Base-by-base conservation (phyloP, 345 rosid genomes). In the Brassica carinata region DNA sequence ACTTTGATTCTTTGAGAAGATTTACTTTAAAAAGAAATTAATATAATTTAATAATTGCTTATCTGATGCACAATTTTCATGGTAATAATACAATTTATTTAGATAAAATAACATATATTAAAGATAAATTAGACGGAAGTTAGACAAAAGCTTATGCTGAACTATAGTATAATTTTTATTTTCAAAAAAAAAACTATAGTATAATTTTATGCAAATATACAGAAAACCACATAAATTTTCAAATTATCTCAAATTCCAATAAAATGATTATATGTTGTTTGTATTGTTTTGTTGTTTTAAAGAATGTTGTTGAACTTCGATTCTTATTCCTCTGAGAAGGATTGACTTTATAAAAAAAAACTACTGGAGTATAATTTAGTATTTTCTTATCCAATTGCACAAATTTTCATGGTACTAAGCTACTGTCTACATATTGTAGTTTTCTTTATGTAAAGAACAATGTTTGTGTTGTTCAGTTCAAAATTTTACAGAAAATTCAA, bases 241-340 rank as follows among this genome's bases (percentile, higher is more conserved):
- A 77, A 77, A 77, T 64, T 0, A 64, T 64, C 29, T 40, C 82
- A 66, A 72, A 66, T 79, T 66, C 73, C 77, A 59, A 72, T 15
- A 38, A 34, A 27, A 2, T 38, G 17, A 29, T 18, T 48, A 48
- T 26, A 13, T 61, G 19, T 5, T 15, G 38, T 38, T 72, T 72
- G 73, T 63, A 58, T 26, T 66, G 67, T 66, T 40, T 19, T 64
- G 81, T 51, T 64, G 31, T 15, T 78, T 64, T 53, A 3, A 0
- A 31, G 29, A 23, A 4, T 40, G 51, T 13, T 45, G 4, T 10
- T 26, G 31, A 55, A 53, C 15, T 64, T 64, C n/a, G 48, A 72
- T 78, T 71, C 72, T 11, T 23, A 11, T 63, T 51, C 23, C 8
- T 71, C 51, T 23, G 13, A 15, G 8, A 51, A 51, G 19, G 10